phyloP scores from a whole-genome alignment of 805 yeast genomes.

The Nakazawaea ernobii region DNA sequence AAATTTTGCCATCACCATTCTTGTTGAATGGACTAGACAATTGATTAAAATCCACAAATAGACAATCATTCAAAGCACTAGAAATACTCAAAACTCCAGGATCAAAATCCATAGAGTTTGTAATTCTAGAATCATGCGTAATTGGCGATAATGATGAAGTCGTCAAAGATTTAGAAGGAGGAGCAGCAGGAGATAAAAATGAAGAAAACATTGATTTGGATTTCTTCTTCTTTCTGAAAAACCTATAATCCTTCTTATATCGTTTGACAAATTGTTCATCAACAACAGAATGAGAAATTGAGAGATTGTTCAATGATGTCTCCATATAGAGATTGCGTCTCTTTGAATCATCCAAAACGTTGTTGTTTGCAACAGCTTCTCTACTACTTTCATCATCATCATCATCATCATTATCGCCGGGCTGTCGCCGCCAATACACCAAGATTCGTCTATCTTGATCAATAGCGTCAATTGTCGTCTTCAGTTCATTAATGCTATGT shows the following conservation, averaged over 20 bases:
- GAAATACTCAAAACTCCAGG: not conserved
- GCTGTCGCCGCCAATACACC: conserved; percentile 1
- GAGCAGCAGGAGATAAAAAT: not conserved
- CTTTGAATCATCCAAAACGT: not conserved
- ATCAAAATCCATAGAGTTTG: not conserved
- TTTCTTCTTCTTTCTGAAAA: conserved; percentile 3
- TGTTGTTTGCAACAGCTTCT: not conserved
- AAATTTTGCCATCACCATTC: not conserved
- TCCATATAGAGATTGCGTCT: not conserved
- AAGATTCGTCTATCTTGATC: conserved; percentile 3
- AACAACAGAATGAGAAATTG: not conserved
- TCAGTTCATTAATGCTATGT: not conserved
- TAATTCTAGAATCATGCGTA: not conserved
- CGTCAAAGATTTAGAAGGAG: not conserved
- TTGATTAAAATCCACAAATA: conserved; percentile 18
- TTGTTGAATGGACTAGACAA: not conserved
- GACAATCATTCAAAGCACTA: not conserved
- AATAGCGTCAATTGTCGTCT: conserved; percentile 1
- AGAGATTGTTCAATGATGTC: not conserved
- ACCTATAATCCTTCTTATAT: conserved; percentile 1
- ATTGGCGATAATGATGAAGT: not conserved
- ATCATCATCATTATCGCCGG: not conserved
- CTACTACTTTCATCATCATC: not conserved
- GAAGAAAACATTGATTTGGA: not conserved
- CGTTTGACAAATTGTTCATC: not conserved